A percentile compares a stretch with the other conserved stretches of the same genome.
phyloP scores from a whole-genome alignment of 2,329 filamentous ascomycete genomes.

The Phoma sp. region DNA sequence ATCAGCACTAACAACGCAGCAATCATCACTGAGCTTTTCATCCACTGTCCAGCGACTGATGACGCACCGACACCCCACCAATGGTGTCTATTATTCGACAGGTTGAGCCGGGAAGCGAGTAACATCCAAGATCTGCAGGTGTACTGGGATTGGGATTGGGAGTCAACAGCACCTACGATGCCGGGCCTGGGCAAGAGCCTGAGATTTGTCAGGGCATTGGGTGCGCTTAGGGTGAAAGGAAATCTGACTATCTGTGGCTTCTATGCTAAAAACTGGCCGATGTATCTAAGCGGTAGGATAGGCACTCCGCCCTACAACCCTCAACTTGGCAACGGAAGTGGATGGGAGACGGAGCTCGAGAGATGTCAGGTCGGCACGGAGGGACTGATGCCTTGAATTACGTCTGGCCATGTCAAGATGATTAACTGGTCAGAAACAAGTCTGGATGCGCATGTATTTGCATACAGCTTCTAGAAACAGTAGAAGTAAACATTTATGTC shows the following conservation, averaged over 20 bases:
- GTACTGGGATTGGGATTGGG: neutral
- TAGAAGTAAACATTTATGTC: too few relatives aligned
- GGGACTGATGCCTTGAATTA: neutral
- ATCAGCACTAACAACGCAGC: neutral
- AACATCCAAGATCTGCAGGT: neutral
- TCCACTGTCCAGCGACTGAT: neutral
- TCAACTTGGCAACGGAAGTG: neutral
- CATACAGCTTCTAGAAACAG: neutral
- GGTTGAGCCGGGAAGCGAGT: neutral
- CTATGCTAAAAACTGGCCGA: neutral
- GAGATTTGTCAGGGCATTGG: neutral
- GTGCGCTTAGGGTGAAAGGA: neutral
- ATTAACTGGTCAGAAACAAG: neutral
- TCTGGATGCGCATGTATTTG: neutral
- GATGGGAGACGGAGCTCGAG: neutral
- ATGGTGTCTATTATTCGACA: neutral
- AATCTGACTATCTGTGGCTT: neutral
- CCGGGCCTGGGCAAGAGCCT: neutral
- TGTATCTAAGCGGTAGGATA: neutral
- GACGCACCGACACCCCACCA: neutral
- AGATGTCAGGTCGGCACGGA: neutral
- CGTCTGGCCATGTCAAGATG: neutral
- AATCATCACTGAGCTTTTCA: neutral
- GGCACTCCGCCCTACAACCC: too few relatives aligned
- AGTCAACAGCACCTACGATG: neutral